These are phyloP conservation scores for Calonectria pteridis DNA, from an alignment of 2,329 filamentous ascomycete genomes.

Conservation along the genomic window DNA sequence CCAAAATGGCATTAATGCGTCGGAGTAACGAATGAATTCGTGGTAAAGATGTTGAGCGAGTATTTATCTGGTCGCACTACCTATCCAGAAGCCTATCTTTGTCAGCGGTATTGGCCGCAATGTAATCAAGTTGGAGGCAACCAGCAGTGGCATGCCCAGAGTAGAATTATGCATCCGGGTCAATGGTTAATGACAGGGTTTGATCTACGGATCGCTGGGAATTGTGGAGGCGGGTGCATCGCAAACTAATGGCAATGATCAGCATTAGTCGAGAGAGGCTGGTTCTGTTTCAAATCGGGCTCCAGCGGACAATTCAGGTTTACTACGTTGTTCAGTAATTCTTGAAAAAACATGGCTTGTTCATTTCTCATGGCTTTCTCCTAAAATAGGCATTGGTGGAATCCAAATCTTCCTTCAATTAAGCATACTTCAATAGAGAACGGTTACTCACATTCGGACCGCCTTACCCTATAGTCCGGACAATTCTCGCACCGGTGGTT, in stretches of 20 bases:
- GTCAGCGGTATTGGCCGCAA: background rate
- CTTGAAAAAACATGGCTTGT: background rate
- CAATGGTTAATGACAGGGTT: background rate
- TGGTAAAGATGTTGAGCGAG: no score
- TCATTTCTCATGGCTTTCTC: background rate
- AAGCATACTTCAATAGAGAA: no score
- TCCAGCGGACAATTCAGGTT: background rate
- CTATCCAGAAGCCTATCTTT: background rate
- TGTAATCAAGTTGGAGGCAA: background rate
- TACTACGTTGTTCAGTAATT: background rate
- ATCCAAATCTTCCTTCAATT: no score
- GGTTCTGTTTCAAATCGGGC: background rate
- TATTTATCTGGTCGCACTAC: no score
- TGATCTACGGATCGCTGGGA: background rate
- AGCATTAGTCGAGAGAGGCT: background rate
- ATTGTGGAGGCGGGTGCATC: background rate
- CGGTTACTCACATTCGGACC: no score
- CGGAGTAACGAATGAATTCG: background rate
- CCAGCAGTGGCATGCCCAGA: background rate
- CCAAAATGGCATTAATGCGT: background rate
- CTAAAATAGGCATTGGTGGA: background rate
- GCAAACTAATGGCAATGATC: background rate
- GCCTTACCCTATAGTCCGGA: no score
- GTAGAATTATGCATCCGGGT: background rate
- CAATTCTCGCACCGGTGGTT: no score